Evolutionary conservation across 345 rosid genomes (phyloP), one percentile per base, ranked within the genome.

Genomic region (Melaleuca quinquenervia): DNA sequence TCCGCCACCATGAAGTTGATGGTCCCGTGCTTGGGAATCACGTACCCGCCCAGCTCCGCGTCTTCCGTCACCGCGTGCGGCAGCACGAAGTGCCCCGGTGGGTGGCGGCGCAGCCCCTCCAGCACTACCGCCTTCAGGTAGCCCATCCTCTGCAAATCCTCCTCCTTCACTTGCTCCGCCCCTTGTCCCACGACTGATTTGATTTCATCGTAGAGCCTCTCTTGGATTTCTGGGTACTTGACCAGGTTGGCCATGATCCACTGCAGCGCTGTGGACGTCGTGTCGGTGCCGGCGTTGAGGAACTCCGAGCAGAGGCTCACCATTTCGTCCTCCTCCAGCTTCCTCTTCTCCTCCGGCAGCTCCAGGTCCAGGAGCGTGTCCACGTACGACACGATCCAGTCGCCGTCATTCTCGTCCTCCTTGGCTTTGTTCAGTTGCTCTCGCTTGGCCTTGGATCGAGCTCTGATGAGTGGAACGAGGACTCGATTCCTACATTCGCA

Each of bases 181-280:
- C 75, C 21, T 62, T 29, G 74, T 9, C 84, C 54, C 14, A 85
- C 84, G 27, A 54, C 74, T 27, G 50, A 56, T 26, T 50, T 78
- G 75, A 85, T 85, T 62, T 80, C 87, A 29, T 26, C 11, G 54
- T 24, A 80, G 29, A 85, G 83, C 14, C 64, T 58, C 50, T 82
- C 58, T 50, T 86, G 87, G 50, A 86, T 27, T 44, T 18, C n/a
- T n/a, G 85, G 87, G 82, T 58, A 44, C 78, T 86, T 86, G 58
- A 86, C 87, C 8, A 86, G 41, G 82, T 82, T 86, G 82, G 85
- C 87, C 87, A 86, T 86, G 2, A 86, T 83, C 87, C 87, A 86
- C 82, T 86, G 85, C 50, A 86, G 84, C 56, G 87, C 58, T 21
- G 82, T 86, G 58, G 87, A 20, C 20, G 82, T 82, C 7, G 87